Base-by-base conservation (phyloP, 2,329 filamentous ascomycete species). In the Geoglossum cookeanum region DNA sequence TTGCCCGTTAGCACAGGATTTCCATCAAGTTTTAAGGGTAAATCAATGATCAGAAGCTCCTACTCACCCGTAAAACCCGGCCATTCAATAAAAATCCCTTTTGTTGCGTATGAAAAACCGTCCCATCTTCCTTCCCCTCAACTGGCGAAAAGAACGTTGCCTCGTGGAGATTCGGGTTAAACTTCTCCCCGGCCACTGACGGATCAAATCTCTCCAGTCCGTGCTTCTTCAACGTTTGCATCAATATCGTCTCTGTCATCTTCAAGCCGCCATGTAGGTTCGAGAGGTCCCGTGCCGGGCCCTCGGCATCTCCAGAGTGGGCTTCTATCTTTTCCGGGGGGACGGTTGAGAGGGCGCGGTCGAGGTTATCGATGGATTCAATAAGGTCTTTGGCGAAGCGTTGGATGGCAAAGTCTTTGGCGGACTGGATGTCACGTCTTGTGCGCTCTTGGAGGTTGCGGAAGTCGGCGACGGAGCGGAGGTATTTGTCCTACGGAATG, bases 371-470 rank as follows among this genome's bases (percentile, higher is more conserved):
- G 66, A 98, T 83, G 67, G 81, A 88, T 70, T 98, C 92, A 64
- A 97, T 81, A 51, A 98, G 83, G 72, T 98, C 92, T 71, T 88
- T 85, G 67, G 91, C 88, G 73, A 98, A 97, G 64, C 84, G 75
- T 69, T 95, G 88, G 66, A 98, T 92, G 66, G 91, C 92, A 65
- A 95, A 98, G 72, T 94, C 87, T 65, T 84, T 84, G 22, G 91
- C 87, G 22, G 79, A 73, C 71, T 92, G 87, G 69, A 94, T 84
- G 64, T 98, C 92, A 67, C 92, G 88, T 70, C 84, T 80, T 48
- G 88, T 94, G 67, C 92, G 87, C 67, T 96, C 88, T 75, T 97
- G 91, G 55, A 98, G 85, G 74, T 97, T 98, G 69, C 88, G 88
- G 80, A 94, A 97, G 66, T 98, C 92, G 72, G 92, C 92, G 62